These are phyloP conservation scores for Paulownia fortunei DNA, from an alignment of 257 asterid species.

Conservation along the genomic window DNA sequence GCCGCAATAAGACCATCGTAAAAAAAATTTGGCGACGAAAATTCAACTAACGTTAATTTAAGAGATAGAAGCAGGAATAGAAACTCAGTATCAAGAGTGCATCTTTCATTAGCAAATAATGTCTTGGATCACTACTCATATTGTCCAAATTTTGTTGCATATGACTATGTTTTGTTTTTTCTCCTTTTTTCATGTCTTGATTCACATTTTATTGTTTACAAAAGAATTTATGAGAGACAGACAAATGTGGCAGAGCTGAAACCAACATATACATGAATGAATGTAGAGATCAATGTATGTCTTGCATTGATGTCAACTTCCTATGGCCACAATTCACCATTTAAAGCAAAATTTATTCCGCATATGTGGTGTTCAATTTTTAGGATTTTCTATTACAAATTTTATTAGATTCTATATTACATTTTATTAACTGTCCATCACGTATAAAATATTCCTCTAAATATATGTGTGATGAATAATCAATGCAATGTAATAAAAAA, in stretches of 20 bases:
- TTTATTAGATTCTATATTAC: no score
- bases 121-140: neutral
- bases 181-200: neutral
- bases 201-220: neutral
- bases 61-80: neutral
- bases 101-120: neutral
- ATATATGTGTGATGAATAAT: no score
- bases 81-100: neutral
- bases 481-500: no score
- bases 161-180: constrained; percentile 1
- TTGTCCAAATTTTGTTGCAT: constrained; percentile 3
- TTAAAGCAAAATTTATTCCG: constrained; percentile 30
- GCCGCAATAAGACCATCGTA: no score
- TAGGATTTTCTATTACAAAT: no score
- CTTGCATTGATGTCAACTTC: constrained; percentile 10
- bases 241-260: neutral
- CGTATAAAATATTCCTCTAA: no score
- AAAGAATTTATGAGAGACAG: neutral
- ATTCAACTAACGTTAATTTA: no score
- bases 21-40: no score
- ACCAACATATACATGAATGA: neutral
- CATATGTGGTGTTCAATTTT: no score
- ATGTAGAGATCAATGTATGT: constrained; percentile 5
- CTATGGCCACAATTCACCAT: constrained; percentile 34
- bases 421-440: no score